Conservation (phyloP, 1,284 basidiomycete species). For the Wolfiporia cocos region DNA sequence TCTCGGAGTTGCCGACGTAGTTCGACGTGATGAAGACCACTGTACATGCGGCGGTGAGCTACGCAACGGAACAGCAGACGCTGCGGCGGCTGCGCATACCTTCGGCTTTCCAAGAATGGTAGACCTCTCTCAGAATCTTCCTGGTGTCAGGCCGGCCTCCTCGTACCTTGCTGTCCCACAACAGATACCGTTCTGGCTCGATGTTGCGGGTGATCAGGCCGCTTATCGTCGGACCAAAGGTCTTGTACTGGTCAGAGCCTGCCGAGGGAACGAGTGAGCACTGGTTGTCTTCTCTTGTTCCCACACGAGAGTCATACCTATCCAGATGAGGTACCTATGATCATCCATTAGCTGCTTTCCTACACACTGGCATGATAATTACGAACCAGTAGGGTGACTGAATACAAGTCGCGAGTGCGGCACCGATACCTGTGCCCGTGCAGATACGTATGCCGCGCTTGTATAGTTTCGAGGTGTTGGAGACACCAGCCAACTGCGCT, state of each 20-base stretch:
- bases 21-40: constrained; percentile 79
- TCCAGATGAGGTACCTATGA: constrained; percentile 71
- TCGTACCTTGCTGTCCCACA: constrained; percentile 68
- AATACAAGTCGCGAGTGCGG: constrained; percentile 68
- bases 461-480: constrained; percentile 71
- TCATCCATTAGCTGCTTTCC: constrained; percentile 9
- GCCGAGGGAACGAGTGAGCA: constrained; percentile 6
- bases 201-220: constrained; percentile 62
- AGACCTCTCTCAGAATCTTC: constrained; percentile 65
- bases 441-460: constrained; percentile 72
- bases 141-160: constrained; percentile 73
- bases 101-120: constrained; percentile 64
- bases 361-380: neutral
- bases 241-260: constrained; percentile 74
- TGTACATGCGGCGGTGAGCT: too few relatives aligned
- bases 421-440: constrained; percentile 74
- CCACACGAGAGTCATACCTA: constrained; percentile 35
- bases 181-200: constrained; percentile 57
- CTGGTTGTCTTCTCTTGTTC: constrained; percentile 3
- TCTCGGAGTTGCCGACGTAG: constrained; percentile 64
- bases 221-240: constrained; percentile 70
- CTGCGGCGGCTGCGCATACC: constrained; percentile 42
- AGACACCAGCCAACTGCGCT: constrained; percentile 69
- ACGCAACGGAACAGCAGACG: too few relatives aligned
- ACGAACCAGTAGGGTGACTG: constrained; percentile 65